Base-by-base conservation (phyloP, 345 rosid species). In the Abelmoschus esculentus region DNA sequence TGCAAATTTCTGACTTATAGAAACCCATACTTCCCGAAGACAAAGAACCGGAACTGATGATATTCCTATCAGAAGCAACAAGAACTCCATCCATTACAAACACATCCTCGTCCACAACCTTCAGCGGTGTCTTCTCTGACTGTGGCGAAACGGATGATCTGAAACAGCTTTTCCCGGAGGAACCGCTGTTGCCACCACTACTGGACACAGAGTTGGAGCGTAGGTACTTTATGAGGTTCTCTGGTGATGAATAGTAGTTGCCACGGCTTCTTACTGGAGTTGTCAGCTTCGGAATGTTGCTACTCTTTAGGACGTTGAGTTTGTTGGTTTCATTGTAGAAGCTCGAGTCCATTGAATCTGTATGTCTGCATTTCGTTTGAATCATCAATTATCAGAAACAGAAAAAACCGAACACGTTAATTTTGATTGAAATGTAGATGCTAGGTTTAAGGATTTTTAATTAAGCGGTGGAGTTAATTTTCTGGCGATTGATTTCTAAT, bases 31-130 rank as follows among this genome's bases (percentile, higher is more conserved):
- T 40, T 63, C 32, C 67, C 57, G 14, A 9, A 17, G 66, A 34
- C 15, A 10, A 70, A 67, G 74, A 69, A 22, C 38, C n/a, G 9
- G 73, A 26, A 57, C 66, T 66, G n/a, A 59, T 14, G 28, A 42
- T 57, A 29, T 57, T 60, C 28, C 42, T 40, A 58, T 70, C 66
- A 22, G 72, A 69, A 15, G 72, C 53, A 56, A 56, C 72, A 56
- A 82, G 76, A 77, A 85, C 76, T 40, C 82, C 92, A 73, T 92
- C 98, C 84, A 86, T 81, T 55, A 92, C 88, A n/a, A 90, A 32
- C 63, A 86, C 90, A 28, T 83, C 90, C 26, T 85, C 86, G 65
- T 74, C 80, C 40, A 44, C 73, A 55, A 58, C 34, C 44, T 42
- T 70, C 12, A 70, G 19, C 4, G 65, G 65, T 42, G 73, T 57